These are phyloP conservation scores for Neurospora sp. DNA, from an alignment of 495 filamentous ascomycete genomes.

Conservation along the genomic window DNA sequence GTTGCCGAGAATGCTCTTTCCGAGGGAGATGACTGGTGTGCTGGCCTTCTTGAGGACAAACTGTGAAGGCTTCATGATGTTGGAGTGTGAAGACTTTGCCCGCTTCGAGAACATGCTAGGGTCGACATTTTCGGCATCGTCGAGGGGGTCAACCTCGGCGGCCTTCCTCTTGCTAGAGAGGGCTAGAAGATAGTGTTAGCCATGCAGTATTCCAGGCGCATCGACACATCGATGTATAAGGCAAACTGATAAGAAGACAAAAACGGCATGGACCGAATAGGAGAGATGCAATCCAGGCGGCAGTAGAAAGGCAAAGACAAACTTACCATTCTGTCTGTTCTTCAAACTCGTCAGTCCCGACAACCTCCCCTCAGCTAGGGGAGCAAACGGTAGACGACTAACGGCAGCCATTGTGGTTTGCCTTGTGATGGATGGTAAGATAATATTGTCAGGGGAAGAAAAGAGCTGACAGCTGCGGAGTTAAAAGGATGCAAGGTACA, in stretches of 20 bases:
- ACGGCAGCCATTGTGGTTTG: slow-evolving; percentile 32
- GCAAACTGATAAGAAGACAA: background rate
- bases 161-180: slow-evolving; percentile 38
- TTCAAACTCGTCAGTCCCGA: slow-evolving; percentile 48
- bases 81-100: slow-evolving; percentile 49
- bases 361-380: slow-evolving; percentile 41
- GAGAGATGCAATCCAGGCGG: background rate
- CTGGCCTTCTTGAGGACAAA: slow-evolving; percentile 35
- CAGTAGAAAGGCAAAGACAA: background rate
- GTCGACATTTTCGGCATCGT: slow-evolving; percentile 74
- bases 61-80: slow-evolving; percentile 33
- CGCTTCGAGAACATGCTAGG: slow-evolving; percentile 58
- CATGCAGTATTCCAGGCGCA: background rate
- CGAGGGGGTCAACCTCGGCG: slow-evolving; percentile 34
- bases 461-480: background rate
- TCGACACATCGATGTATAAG: background rate
- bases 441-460: background rate
- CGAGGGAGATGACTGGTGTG: slow-evolving; percentile 15
- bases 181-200: slow-evolving; percentile 20
- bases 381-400: slow-evolving; percentile 48
- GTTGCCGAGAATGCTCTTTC: slow-evolving; percentile 17
- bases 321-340: slow-evolving; percentile 56
- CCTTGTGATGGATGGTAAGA: background rate
- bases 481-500: background rate
- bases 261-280: slow-evolving; percentile 8